Conservation (phyloP, 306 rosid species). For the Adenanthera pavonina region DNA sequence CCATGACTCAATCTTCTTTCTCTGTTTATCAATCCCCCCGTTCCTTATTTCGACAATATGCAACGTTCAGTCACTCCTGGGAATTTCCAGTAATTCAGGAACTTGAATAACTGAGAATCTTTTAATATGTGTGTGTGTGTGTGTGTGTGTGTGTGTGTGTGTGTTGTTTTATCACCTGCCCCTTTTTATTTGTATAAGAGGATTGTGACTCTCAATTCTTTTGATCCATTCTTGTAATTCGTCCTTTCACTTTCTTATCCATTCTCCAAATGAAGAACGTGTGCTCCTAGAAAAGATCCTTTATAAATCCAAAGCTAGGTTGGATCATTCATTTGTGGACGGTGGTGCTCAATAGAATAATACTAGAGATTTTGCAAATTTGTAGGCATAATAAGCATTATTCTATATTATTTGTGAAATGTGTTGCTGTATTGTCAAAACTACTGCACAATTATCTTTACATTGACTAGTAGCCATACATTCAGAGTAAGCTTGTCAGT, state of each 20-base stretch:
- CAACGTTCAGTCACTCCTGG: neutral
- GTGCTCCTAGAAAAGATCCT: neutral
- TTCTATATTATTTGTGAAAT: neutral
- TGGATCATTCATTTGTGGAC: neutral
- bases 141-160: too few species aligned
- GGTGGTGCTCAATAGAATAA: neutral
- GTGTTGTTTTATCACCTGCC: neutral
- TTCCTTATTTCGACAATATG: neutral
- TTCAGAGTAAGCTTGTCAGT: neutral
- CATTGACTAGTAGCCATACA: neutral
- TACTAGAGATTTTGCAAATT: conserved; percentile 19
- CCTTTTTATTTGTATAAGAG: neutral
- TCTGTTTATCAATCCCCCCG: neutral
- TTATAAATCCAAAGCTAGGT: neutral
- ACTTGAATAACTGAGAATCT: neutral
- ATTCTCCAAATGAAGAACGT: neutral
- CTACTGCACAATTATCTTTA: neutral
- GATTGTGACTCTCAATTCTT: neutral
- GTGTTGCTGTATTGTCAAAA: neutral
- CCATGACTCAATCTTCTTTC: neutral
- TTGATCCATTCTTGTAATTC: neutral
- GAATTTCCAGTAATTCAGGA: neutral
- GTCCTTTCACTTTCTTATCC: neutral
- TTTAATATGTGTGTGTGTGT: too few species aligned
- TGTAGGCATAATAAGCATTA: neutral